These are phyloP conservation scores for Fusarium azukiicola DNA, from an alignment of 2,329 filamentous ascomycete genomes.

Conservation along the genomic window DNA sequence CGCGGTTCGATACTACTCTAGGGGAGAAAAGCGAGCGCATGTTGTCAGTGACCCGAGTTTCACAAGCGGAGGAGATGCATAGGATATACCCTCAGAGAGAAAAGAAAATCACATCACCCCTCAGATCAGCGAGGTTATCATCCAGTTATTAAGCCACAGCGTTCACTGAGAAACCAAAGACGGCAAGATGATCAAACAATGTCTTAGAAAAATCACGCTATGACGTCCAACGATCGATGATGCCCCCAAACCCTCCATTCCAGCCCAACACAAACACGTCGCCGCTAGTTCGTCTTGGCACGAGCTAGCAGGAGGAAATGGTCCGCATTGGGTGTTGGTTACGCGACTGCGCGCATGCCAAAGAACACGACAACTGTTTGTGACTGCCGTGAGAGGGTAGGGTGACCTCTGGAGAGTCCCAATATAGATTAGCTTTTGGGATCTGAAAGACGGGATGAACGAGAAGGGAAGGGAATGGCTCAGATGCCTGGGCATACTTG, in stretches of 20 bases:
- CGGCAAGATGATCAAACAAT: neutral
- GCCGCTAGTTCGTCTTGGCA: neutral
- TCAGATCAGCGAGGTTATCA: neutral
- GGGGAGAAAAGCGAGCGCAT: conserved; percentile 37
- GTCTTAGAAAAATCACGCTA: conserved; percentile 9
- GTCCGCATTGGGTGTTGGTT: conserved; percentile 15
- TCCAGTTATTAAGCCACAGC: neutral
- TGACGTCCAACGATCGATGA: conserved; percentile 9
- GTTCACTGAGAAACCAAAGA: neutral
- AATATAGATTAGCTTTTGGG: conserved; percentile 15
- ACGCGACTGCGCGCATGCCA: neutral
- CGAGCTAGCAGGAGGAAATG: conserved; percentile 7
- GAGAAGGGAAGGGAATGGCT: conserved; percentile 4
- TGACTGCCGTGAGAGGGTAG: neutral
- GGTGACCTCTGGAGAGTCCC: neutral
- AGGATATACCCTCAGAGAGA: neutral
- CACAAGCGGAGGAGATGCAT: neutral
- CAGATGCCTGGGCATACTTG: conserved; percentile 4
- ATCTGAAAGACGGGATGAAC: neutral
- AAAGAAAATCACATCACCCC: conserved; percentile 8
- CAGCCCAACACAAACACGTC: neutral
- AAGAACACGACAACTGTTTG: neutral
- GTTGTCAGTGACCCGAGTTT: conserved; percentile 20
- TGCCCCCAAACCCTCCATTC: neutral
- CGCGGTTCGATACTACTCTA: conserved; percentile 41